A percentile compares a stretch with the other conserved stretches of the same genome.
These are phyloP conservation scores for Annulohypoxylon maeteangense DNA, from an alignment of 495 filamentous ascomycete genomes.

Conservation along the genomic window DNA sequence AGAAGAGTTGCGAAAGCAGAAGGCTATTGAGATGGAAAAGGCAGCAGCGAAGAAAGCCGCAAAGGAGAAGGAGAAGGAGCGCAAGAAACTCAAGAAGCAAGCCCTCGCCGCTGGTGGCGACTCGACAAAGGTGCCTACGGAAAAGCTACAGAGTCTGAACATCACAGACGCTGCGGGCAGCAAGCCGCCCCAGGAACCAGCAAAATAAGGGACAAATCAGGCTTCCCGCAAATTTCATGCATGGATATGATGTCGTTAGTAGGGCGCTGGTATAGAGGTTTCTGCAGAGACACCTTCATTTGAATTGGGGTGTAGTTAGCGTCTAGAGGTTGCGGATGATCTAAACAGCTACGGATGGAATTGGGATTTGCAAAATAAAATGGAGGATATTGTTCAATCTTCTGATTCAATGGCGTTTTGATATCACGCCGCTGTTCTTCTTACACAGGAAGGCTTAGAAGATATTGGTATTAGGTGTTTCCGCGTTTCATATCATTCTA, in stretches of 20 bases:
- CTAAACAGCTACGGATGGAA: neutral
- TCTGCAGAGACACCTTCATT: constrained; percentile 30
- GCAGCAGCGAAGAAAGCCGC: constrained; percentile 71
- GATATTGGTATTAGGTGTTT: neutral
- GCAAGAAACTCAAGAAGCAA: constrained; percentile 62
- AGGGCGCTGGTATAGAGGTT: constrained; percentile 44
- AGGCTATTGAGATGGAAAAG: constrained; percentile 51
- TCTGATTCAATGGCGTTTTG: neutral
- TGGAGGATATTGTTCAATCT: neutral
- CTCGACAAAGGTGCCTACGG: constrained; percentile 44
- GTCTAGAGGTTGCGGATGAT: neutral
- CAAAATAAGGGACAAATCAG: constrained; percentile 5
- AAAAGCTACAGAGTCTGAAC: constrained; percentile 33
- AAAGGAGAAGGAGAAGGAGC: constrained; percentile 59
- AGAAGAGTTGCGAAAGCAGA: constrained; percentile 59
- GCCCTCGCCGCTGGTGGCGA: constrained; percentile 47
- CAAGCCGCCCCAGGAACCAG: neutral
- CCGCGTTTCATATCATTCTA: neutral
- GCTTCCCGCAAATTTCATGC: neutral
- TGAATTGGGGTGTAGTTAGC: constrained; percentile 20
- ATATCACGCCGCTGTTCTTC: neutral
- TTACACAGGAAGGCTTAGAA: neutral
- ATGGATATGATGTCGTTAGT: constrained; percentile 11
- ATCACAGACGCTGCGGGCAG: constrained; percentile 9
- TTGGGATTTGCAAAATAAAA: constrained; percentile 10